Percentiles rank a stretch among this genome's conserved stretches.
Conservation (phyloP, 768 basidiomycete genomes). For the Boletus sensibilis region DNA sequence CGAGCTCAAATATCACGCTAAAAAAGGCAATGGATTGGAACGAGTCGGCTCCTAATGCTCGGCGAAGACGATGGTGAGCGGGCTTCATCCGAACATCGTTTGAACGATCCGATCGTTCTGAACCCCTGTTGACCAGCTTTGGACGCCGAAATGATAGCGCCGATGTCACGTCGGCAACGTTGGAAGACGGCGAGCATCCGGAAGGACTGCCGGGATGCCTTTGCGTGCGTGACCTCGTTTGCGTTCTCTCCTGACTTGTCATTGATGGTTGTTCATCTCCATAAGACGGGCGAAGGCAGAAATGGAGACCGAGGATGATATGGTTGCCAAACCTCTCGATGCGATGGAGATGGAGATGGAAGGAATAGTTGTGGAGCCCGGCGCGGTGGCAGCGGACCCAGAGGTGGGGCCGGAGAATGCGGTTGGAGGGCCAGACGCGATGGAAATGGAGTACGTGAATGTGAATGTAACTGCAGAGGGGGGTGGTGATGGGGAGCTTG, state of each 20-base stretch:
- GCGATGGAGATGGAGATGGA: slow-evolving; percentile 8
- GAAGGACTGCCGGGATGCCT: slow-evolving; percentile 61
- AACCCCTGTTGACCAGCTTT: slow-evolving; percentile 43
- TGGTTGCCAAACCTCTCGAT: background rate
- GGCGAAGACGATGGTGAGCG: slow-evolving; percentile 67
- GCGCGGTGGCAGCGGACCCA: background rate
- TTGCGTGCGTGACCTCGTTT: slow-evolving; percentile 43
- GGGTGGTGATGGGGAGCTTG: background rate
- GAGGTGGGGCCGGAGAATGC: background rate
- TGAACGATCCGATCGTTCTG: background rate
- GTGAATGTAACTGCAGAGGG: background rate
- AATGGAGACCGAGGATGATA: slow-evolving; percentile 43
- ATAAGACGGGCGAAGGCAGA: slow-evolving; percentile 44
- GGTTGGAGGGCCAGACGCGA: background rate
- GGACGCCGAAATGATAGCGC: slow-evolving; percentile 61
- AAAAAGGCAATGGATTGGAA: slow-evolving; percentile 62
- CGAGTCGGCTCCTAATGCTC: slow-evolving; percentile 58
- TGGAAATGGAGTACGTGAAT: background rate
- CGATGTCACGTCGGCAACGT: slow-evolving; percentile 50
- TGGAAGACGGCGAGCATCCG: slow-evolving; percentile 56
- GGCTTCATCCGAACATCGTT: background rate
- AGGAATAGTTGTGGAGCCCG: background rate
- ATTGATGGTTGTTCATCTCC: background rate
- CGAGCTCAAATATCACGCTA: background rate
- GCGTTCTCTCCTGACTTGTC: background rate